These are phyloP conservation scores for Colletotrichum sidae DNA, from an alignment of 2,329 filamentous ascomycete species.

Conservation along the genomic window DNA sequence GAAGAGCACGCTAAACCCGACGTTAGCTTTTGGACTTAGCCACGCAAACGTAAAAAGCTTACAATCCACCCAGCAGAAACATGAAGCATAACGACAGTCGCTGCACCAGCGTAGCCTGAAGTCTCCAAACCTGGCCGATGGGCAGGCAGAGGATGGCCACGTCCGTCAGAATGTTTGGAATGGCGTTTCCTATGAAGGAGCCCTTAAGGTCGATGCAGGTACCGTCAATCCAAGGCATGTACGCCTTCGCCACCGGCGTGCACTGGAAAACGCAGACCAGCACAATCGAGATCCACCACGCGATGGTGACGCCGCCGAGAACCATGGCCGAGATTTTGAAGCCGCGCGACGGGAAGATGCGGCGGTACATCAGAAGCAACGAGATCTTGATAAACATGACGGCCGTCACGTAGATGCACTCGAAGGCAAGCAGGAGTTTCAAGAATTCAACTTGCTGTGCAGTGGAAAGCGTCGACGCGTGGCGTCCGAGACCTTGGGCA, in stretches of 20 bases:
- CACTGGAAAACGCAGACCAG: constrained; percentile 54
- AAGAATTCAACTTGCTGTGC: constrained; percentile 26
- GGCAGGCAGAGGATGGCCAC: constrained; percentile 47
- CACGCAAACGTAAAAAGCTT: constrained; percentile 29
- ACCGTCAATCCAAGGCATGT: constrained; percentile 47
- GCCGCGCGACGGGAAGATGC: constrained; percentile 30
- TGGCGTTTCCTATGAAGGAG: constrained; percentile 56
- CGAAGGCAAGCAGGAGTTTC: constrained; percentile 31
- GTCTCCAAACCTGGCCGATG: constrained; percentile 43
- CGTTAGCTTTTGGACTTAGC: neutral
- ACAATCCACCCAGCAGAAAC: constrained; percentile 50
- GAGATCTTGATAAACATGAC: constrained; percentile 36
- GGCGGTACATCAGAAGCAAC: constrained; percentile 35
- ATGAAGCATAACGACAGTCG: constrained; percentile 43
- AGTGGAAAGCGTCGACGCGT: constrained; percentile 23
- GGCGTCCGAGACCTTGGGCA: constrained; percentile 26
- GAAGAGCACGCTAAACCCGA: constrained; percentile 11
- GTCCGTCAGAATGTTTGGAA: constrained; percentile 55
- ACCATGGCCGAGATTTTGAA: constrained; percentile 30
- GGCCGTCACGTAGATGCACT: constrained; percentile 31
- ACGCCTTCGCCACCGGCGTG: constrained; percentile 50
- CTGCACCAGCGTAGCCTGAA: constrained; percentile 41
- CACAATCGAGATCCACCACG: constrained; percentile 36
- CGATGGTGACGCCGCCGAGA: constrained; percentile 30
- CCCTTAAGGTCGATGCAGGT: constrained; percentile 53